Evolutionary conservation across 495 filamentous ascomycete species (phyloP).

Genomic region (Entonaema liquescens): DNA sequence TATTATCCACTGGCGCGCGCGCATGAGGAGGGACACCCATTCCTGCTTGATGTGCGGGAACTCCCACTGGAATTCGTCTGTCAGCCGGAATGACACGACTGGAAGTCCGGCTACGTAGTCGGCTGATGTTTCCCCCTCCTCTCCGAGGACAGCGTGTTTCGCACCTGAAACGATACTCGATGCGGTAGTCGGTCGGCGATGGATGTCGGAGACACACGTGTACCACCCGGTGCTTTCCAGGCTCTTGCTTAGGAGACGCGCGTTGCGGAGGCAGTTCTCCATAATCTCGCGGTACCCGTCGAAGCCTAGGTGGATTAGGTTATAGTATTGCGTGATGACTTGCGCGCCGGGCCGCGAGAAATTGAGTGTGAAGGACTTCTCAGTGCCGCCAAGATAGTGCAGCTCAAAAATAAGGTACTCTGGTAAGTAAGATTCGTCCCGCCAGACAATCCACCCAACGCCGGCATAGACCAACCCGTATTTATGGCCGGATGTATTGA

Average conservation of each 20-base stretch:
- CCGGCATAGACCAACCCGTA: constrained; percentile 78
- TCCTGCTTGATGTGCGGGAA: constrained; percentile 74
- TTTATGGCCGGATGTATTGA: constrained; percentile 79
- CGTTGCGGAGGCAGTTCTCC: constrained; percentile 76
- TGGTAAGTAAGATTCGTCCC: constrained; percentile 72
- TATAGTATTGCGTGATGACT: constrained; percentile 79
- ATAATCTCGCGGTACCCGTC: constrained; percentile 71
- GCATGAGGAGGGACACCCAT: constrained; percentile 68
- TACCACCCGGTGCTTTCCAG: constrained; percentile 77
- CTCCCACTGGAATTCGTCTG: constrained; percentile 67
- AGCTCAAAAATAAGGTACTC: constrained; percentile 77
- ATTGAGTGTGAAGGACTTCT: constrained; percentile 78
- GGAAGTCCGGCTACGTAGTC: constrained; percentile 74
- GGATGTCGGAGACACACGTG: constrained; percentile 74
- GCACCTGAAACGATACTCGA: constrained; percentile 39
- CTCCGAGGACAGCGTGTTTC: constrained; percentile 45
- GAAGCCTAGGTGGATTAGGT: constrained; percentile 77
- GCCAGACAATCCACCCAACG: constrained; percentile 80
- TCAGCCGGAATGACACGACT: constrained; percentile 74
- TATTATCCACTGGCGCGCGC: constrained; percentile 78
- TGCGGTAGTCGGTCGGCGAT: constrained; percentile 53
- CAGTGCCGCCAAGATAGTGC: constrained; percentile 78
- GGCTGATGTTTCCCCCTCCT: constrained; percentile 59
- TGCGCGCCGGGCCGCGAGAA: constrained; percentile 78
- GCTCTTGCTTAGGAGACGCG: constrained; percentile 70